Evolutionary conservation across 345 rosid genomes (phyloP).

Genomic region (Eucalyptus virginea): DNA sequence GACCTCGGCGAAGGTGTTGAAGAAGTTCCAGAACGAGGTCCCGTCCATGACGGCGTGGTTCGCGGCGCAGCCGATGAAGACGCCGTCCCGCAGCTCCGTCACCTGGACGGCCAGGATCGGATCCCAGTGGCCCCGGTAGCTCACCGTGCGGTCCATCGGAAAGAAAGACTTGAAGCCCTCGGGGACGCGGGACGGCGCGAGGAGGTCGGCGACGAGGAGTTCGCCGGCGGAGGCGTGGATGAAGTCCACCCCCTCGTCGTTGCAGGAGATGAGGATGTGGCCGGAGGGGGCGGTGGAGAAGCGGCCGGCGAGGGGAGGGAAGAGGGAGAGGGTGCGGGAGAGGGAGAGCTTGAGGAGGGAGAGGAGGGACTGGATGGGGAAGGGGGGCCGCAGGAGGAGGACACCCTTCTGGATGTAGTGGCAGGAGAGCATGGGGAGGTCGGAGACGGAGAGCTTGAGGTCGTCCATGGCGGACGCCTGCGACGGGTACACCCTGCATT

Average conservation of each 20-base stretch:
- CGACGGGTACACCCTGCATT: slow-evolving; percentile 42
- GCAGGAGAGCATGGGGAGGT: slow-evolving; percentile 96
- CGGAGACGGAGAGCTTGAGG: slow-evolving; percentile 82
- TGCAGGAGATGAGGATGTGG: slow-evolving; percentile 45
- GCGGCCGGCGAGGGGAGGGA: slow-evolving; percentile 95
- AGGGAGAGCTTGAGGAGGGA: slow-evolving; percentile 32
- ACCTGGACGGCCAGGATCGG: slow-evolving; percentile 86
- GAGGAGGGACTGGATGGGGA: slow-evolving; percentile 10
- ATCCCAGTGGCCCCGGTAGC: slow-evolving; percentile 59
- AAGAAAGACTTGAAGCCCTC: slow-evolving; percentile 44
- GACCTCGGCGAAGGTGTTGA: slow-evolving; percentile 71
- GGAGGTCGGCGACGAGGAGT: slow-evolving; percentile 22
- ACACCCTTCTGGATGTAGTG: slow-evolving; percentile 89
- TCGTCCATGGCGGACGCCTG: slow-evolving; percentile 39
- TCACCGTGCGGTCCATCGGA: slow-evolving; percentile 47
- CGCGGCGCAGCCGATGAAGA: slow-evolving; percentile 63
- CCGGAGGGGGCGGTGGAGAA: slow-evolving; percentile 38
- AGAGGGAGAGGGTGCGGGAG: slow-evolving; percentile 39
- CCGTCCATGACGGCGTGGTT: slow-evolving; percentile 86
- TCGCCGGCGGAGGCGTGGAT: slow-evolving; percentile 32
- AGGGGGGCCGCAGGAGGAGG: slow-evolving; percentile 44
- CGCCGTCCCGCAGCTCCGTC: slow-evolving; percentile 63
- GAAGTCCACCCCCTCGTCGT: slow-evolving; percentile 68
- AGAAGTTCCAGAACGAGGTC: slow-evolving; percentile 92
- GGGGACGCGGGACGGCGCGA: slow-evolving; percentile 47